Evolutionary conservation across 805 yeast genomes (phyloP), one percentile per base, ranked within the genome.

Genomic region (Teunomyces panamensis): DNA sequence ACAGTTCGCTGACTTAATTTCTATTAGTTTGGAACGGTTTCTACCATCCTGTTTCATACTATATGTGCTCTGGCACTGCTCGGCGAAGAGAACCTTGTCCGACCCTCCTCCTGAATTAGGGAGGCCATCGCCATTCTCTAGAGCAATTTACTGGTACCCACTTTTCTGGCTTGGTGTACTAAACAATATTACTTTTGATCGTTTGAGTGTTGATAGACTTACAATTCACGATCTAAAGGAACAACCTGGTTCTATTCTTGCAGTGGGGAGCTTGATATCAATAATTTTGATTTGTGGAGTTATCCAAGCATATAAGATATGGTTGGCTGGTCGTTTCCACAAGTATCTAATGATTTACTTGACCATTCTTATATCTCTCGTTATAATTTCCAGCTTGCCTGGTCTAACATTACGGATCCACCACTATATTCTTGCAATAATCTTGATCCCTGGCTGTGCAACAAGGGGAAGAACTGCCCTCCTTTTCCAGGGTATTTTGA

Each of bases 171-270:
- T 87, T 2, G 96, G 97, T 1, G 75, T 87, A 30, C 74, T 90
- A 57, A 90, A 91, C 63, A 91, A 89, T 65, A 77, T 88, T 56
- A 89, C 96, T 0, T 89, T 92, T 67, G 98, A 90, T 60, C 71
- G 91, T 50, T 67, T 92, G 9, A 96, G 97, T 0, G 84, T 91
- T 9, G 98, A 92, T 61, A 73, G 99, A 47, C 71, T 92, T 37
- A 87, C 92, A 0, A 56, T 81, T 2, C 67, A 71, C 9, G 98
- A 92, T 61, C 68, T 92, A 27, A 79, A 75, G 52, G 77, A 78
- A 26, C 91, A 85, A 65, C 84, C 92, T 0, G 96, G 96, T 0
- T 88, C 96, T 0, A 60, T 86, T 33, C 47, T 79, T 0, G 86
- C 96, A 0, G 80, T 88, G 0, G 49, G 77, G 0, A 62, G 77